Evolutionary conservation across 805 yeast genomes (phyloP).

Genomic region (Saitoella complicata): DNA sequence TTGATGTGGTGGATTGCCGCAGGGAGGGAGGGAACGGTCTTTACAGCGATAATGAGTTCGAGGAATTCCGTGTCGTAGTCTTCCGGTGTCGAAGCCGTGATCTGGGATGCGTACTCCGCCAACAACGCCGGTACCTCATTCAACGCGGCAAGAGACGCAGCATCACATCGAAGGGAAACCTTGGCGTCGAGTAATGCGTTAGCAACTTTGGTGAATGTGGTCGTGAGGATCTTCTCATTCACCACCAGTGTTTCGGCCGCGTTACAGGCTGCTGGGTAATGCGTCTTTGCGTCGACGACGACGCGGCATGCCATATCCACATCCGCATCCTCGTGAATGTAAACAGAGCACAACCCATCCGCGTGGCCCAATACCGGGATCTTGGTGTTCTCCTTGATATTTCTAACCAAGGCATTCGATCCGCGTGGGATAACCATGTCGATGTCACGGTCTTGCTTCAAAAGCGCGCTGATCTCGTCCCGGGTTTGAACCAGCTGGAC

Average conservation of each 20-base stretch:
- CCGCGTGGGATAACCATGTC: conserved; percentile 97
- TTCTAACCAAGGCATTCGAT: conserved; percentile 78
- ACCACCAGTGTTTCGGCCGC: conserved; percentile 81
- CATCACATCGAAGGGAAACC: conserved; percentile 59
- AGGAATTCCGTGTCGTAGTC: conserved; percentile 77
- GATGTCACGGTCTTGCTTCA: conserved; percentile 73
- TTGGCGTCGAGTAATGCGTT: conserved; percentile 37
- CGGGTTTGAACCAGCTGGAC: conserved; percentile 79
- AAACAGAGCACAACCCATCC: conserved; percentile 89
- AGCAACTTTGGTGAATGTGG: conserved; percentile 15
- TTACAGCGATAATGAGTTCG: conserved; percentile 68
- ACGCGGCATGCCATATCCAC: conserved; percentile 59
- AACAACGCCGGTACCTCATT: conserved; percentile 8
- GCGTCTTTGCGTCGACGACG: conserved; percentile 75
- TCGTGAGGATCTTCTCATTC: conserved; percentile 30
- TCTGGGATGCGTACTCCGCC: conserved; percentile 9
- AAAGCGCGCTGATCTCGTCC: conserved; percentile 71
- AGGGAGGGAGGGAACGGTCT: conserved; percentile 37
- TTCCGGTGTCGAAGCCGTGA: conserved; percentile 34
- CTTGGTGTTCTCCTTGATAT: conserved; percentile 65
- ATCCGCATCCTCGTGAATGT: conserved; percentile 64
- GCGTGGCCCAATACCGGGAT: conserved; percentile 98
- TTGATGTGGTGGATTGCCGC: conserved; percentile 81
- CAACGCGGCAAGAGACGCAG: conserved; percentile 24
- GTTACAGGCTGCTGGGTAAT: conserved; percentile 98